Evolutionary conservation across 1,284 basidiomycete genomes (phyloP).

Genomic region (Puccinia hordei): DNA sequence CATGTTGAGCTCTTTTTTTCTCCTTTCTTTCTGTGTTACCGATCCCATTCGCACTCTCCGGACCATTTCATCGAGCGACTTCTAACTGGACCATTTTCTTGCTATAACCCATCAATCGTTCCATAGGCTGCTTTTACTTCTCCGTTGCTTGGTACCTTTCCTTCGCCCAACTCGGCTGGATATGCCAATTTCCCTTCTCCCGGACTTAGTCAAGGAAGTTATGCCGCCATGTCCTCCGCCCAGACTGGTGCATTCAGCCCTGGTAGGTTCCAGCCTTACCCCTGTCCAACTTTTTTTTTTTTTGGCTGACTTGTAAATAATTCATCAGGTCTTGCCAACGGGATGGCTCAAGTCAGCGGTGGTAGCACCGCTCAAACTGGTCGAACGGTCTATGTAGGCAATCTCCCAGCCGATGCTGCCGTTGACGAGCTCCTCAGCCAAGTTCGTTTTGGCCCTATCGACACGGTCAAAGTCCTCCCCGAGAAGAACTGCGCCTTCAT

Average conservation of each 20-base stretch:
- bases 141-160: slow-evolving; percentile 50
- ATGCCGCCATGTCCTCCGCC: slow-evolving; percentile 51
- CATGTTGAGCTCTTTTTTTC: slow-evolving; percentile 39
- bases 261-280: slow-evolving; percentile 9
- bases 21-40: not conserved
- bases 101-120: not conserved
- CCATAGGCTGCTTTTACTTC: slow-evolving; percentile 47
- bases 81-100: not conserved
- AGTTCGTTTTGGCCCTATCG: slow-evolving; percentile 95
- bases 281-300: not conserved
- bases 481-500: slow-evolving; percentile 98
- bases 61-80: not conserved
- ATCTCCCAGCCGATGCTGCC: slow-evolving; percentile 90
- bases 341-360: slow-evolving; percentile 19
- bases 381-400: slow-evolving; percentile 95
- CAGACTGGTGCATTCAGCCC: slow-evolving; percentile 50
- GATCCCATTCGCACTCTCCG: too few species aligned
- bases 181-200: slow-evolving; percentile 52
- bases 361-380: slow-evolving; percentile 60
- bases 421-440: slow-evolving; percentile 96
- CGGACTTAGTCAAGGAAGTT: slow-evolving; percentile 50
- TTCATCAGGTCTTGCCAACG: slow-evolving; percentile 20
- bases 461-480: slow-evolving; percentile 89
- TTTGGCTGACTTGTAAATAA: not conserved
- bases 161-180: slow-evolving; percentile 52